A percentile compares a stretch with the other conserved stretches of the same genome.
Evolutionary conservation across 1,284 basidiomycete species (phyloP).

Genomic region (Apiotrichum mycotoxinovorans): DNA sequence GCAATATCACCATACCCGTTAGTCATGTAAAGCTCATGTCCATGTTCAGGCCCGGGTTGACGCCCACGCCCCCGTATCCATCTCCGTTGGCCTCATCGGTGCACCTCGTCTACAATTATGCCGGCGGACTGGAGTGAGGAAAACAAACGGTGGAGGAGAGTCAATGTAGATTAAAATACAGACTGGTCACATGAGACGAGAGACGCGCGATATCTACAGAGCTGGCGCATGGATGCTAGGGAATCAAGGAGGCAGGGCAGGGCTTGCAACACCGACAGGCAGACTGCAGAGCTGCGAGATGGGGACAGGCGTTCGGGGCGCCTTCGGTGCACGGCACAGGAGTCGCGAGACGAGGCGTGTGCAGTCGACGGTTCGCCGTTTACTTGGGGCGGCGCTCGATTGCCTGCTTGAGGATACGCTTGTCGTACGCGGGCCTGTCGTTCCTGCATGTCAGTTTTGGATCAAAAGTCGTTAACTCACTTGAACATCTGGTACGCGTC

Average conservation of each 20-base stretch:
- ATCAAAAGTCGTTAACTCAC: conserved; percentile 57
- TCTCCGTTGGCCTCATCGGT: neutral
- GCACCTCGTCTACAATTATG: neutral
- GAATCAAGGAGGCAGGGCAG: neutral
- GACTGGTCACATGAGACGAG: neutral
- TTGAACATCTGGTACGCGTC: conserved; percentile 98
- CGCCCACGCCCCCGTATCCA: no score
- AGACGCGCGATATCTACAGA: neutral
- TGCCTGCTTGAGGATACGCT: conserved; percentile 72
- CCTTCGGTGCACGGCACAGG: no score
- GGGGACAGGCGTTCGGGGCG: no score
- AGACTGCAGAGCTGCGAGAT: neutral
- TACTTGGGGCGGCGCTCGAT: conserved; percentile 70
- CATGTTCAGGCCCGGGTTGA: no score
- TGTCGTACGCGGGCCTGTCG: conserved; percentile 85
- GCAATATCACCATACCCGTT: no score
- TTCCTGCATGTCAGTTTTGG: conserved; percentile 58
- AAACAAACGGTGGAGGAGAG: neutral
- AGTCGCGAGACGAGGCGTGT: no score
- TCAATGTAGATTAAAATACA: conserved; percentile 3
- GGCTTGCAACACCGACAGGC: neutral
- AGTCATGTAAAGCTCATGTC: no score
- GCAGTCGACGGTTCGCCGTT: neutral
- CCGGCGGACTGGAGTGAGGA: no score
- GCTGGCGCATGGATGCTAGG: neutral